These are phyloP conservation scores for Globisporangium alternatum DNA, from an alignment of 352 stramenopile genomes.

Conservation along the genomic window DNA sequence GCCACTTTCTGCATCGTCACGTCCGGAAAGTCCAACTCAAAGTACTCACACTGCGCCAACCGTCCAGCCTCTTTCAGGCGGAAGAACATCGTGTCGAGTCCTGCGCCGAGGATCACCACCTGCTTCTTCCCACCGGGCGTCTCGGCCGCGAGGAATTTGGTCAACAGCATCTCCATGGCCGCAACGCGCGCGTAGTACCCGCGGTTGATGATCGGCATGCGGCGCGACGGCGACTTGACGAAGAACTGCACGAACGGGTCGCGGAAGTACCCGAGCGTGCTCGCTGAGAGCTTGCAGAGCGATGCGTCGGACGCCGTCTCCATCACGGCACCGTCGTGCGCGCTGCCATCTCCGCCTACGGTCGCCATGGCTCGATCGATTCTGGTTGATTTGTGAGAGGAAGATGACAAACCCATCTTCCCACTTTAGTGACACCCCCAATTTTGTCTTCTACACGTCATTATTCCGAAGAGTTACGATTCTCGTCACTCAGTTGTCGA, in stretches of 20 bases:
- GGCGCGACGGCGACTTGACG: constrained; percentile 74
- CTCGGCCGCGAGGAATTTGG: constrained; percentile 46
- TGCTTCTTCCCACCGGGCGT: constrained; percentile 30
- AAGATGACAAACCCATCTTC: not conserved
- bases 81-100: constrained; percentile 86
- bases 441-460: not conserved
- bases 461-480: not conserved
- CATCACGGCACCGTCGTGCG: constrained; percentile 73
- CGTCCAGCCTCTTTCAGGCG: constrained; percentile 42
- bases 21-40: constrained; percentile 82
- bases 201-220: constrained; percentile 89
- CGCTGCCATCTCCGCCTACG: constrained; percentile 3
- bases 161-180: constrained; percentile 67
- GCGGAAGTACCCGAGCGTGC: constrained; percentile 65
- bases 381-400: not conserved
- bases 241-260: constrained; percentile 84
- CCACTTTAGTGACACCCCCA: not conserved
- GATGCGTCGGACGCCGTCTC: constrained; percentile 81
- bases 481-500: not conserved
- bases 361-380: constrained; percentile 5
- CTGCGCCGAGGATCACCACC: constrained; percentile 79
- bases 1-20: constrained; percentile 81
- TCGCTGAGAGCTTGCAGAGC: constrained; percentile 85
- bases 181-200: constrained; percentile 85
- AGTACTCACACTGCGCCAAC: constrained; percentile 65